Conservation (phyloP, 441 rosid species). For the Raphanus hybrid region DNA sequence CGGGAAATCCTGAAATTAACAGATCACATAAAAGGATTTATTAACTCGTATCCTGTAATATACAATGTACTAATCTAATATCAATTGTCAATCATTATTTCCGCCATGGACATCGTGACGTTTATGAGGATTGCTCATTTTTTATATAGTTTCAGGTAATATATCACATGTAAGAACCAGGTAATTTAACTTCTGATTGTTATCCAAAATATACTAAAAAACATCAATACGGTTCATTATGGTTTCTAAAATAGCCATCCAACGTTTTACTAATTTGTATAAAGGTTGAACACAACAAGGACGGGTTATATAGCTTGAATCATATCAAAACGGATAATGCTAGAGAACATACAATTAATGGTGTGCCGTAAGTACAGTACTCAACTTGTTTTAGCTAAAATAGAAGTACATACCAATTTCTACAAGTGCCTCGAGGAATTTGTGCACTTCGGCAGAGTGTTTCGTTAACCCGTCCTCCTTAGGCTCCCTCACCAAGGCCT, state of each 20-base stretch:
- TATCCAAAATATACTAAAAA: background rate
- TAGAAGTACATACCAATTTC: slow-evolving; percentile 13
- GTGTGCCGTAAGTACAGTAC: background rate
- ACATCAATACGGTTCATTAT: background rate
- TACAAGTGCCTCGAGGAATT: slow-evolving; percentile 24
- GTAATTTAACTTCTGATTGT: no score
- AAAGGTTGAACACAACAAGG: background rate
- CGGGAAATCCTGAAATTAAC: background rate
- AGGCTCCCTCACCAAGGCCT: slow-evolving; percentile 26
- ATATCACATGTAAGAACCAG: background rate
- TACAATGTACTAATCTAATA: background rate
- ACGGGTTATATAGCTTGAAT: background rate
- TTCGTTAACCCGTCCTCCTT: slow-evolving; percentile 24
- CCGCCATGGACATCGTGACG: background rate
- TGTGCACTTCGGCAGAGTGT: slow-evolving; percentile 7
- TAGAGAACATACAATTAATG: background rate
- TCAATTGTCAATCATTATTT: background rate
- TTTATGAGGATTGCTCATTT: background rate
- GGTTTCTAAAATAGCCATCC: background rate
- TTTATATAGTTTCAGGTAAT: background rate
- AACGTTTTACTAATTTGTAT: background rate
- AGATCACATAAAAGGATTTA: no score
- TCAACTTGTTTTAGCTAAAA: background rate
- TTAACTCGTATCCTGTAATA: no score
- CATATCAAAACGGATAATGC: background rate